phyloP scores from a whole-genome alignment of 129 eudicot species.

The Dittrichia graveolens region DNA sequence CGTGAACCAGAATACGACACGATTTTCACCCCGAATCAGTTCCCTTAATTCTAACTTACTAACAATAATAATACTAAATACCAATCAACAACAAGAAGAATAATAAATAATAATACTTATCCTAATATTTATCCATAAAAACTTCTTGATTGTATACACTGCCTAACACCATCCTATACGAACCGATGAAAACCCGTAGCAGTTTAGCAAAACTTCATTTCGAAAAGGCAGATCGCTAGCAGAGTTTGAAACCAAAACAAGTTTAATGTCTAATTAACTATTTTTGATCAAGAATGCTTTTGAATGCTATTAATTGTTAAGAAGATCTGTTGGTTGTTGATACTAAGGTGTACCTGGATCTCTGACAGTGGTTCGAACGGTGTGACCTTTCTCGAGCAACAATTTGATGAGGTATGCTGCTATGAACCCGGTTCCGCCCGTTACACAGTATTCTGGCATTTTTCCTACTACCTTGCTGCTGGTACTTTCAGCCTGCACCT shows the following conservation, averaged over 20 bases:
- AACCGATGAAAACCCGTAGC: not conserved
- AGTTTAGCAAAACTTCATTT: not conserved
- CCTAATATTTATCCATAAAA: no score
- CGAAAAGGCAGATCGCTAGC: not conserved
- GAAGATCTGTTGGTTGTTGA: not conserved
- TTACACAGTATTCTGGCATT: conserved; percentile 85
- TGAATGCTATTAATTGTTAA: not conserved
- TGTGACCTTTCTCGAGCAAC: conserved; percentile 61
- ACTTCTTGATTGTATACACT: no score
- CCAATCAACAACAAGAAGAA: no score
- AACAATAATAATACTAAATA: no score
- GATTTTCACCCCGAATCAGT: no score
- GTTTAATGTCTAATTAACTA: not conserved
- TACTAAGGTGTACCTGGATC: conserved; percentile 61
- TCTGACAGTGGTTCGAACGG: conserved; percentile 71
- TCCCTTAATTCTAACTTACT: no score
- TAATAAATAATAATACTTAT: no score
- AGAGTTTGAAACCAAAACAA: not conserved
- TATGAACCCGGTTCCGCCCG: conserved; percentile 91
- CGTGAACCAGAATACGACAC: no score
- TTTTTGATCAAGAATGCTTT: not conserved
- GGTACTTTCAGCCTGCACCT: not conserved
- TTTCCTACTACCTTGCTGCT: conserved; percentile 23
- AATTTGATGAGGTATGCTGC: conserved; percentile 73
- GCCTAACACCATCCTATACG: not conserved